Conservation (phyloP, 1,139 yeast species). For the Kluyveromyces sp. region DNA sequence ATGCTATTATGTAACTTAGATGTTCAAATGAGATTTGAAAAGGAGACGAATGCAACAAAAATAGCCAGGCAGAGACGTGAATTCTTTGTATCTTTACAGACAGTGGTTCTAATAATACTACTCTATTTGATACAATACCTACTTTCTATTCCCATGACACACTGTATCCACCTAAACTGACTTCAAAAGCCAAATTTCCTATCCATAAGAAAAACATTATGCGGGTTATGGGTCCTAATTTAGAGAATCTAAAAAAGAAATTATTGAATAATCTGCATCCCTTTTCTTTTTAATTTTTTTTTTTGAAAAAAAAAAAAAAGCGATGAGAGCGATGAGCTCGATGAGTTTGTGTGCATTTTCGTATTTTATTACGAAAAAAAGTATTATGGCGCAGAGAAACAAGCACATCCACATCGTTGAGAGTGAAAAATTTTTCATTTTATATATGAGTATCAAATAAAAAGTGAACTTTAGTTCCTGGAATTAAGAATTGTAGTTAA, state of each 20-base stretch:
- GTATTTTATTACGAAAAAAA: neutral
- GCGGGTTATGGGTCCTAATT: neutral
- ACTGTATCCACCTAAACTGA: no score
- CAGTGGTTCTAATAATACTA: no score
- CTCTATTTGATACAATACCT: no score
- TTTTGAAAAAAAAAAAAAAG: neutral
- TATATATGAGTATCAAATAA: constrained; percentile 5
- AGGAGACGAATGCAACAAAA: no score
- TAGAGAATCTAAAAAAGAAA: neutral
- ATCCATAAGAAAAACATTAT: no score
- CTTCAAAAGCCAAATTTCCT: no score
- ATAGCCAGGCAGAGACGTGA: no score
- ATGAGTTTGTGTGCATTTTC: neutral
- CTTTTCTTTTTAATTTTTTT: neutral
- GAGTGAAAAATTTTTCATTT: constrained; percentile 9
- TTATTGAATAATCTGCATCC: neutral
- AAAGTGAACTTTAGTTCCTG: neutral
- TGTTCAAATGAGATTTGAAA: no score
- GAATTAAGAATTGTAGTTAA: neutral
- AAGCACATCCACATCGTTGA: neutral
- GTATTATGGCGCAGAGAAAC: neutral
- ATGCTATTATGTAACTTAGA: no score
- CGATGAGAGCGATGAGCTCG: neutral
- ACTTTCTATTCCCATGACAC: no score
- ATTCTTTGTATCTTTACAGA: no score